Evolutionary conservation across 2,329 filamentous ascomycete species (phyloP), one percentile per base, ranked within the genome.

Genomic region (Simplicillium sp.): DNA sequence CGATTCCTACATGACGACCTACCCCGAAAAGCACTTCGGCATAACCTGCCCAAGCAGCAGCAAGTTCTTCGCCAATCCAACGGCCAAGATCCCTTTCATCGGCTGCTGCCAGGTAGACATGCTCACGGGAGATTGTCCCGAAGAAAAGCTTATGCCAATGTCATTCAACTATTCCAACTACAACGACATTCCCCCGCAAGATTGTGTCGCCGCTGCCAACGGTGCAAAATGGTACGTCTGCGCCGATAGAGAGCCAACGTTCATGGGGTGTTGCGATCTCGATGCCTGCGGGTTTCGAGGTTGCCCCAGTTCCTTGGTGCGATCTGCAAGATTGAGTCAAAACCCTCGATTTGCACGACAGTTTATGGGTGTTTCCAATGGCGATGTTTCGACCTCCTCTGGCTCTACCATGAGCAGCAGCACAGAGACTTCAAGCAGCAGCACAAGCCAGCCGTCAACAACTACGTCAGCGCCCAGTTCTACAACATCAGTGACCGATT

Each of bases 71-170:
- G 50, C 64, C 42, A 66, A 64, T 46, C 34, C 44, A 4, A 48
- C 51, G 2, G 54, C 54, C 28, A 45, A 44, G 3, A 46, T 47
- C 3, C 56, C 57, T 25, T 68, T 67, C 47, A 41, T 68, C 33
- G 66, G 65, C 11, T 68, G 65, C 46, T 68, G 65, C 49, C 50
- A 51, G 29, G 49, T 50, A 29, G 48, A 67, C 39, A 62, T 64
- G 3, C 63, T 58, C 48, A 43, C 48, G 15, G 62, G 62, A 29
- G 33, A 43, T 29, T 67, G 65, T 40, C 60, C 60, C 2, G 47
- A 52, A 8, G 44, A 47, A 3, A 43, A 55, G 34, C 39, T 64
- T 15, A 41, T 37, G 11, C 33, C 51, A 1, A 45, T 56, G 8
- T 56, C 54, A 5, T 66, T 63, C 38, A 45, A 54, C 16, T 17